Percentiles rank a stretch among this genome's conserved stretches.
phyloP scores from a whole-genome alignment of 179 eudicot genomes.

The Nepenthes alata region DNA sequence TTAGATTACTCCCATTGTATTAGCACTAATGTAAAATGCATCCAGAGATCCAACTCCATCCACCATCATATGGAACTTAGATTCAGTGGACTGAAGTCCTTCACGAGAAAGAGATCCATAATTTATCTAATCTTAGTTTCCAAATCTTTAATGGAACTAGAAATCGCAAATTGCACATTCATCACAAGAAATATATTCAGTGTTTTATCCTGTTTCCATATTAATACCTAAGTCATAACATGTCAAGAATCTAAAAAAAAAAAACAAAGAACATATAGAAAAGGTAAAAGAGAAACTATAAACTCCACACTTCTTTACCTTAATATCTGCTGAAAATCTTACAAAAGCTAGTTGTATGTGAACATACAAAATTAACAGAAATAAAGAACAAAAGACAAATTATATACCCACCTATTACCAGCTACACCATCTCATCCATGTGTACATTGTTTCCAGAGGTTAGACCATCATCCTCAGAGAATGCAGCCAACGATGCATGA shows the following conservation, averaged over 20 bases:
- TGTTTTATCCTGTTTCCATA: too few species aligned
- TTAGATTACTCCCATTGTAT: not conserved
- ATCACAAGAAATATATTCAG: not conserved
- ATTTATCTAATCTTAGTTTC: not conserved
- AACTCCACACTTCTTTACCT: not conserved
- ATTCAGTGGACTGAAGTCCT: not conserved
- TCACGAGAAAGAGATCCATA: not conserved
- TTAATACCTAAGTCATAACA: not conserved
- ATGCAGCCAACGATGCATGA: slow-evolving; percentile 73
- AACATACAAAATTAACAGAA: not conserved
- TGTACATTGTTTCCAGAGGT: slow-evolving; percentile 10
- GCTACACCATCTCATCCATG: slow-evolving; percentile 22
- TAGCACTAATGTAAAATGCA: not conserved
- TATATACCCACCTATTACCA: slow-evolving; percentile 35
- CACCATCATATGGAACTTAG: too few species aligned
- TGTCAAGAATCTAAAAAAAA: not conserved
- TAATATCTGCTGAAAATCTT: not conserved
- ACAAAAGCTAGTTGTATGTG: not conserved
- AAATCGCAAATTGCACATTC: not conserved
- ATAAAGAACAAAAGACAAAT: not conserved
- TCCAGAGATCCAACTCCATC: too few species aligned
- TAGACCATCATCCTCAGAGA: slow-evolving; percentile 42
- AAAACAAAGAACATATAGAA: not conserved
- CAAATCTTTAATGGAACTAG: not conserved
- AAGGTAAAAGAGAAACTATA: not conserved